These are phyloP conservation scores for Thalia dealbata DNA, from an alignment of 176 grass and related monocot genomes.

Conservation along the genomic window DNA sequence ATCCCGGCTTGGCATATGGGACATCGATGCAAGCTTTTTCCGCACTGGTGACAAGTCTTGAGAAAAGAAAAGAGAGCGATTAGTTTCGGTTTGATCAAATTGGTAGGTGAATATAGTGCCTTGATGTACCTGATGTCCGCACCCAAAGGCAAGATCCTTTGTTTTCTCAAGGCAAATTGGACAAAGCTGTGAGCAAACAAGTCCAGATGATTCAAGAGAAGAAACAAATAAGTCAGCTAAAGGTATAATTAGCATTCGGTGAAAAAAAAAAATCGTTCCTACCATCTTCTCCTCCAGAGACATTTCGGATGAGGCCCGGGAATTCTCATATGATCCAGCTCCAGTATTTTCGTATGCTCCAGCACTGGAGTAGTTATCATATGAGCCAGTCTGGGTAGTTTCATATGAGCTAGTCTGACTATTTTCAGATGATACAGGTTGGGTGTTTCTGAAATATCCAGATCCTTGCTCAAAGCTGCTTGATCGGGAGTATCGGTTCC, in stretches of 20 bases:
- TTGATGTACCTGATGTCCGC: conserved; percentile 76
- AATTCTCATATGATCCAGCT: not conserved
- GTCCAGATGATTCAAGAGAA: not conserved
- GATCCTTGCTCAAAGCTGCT: conserved; percentile 3
- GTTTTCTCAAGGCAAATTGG: conserved; percentile 85
- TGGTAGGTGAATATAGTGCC: not conserved
- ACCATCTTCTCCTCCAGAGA: conserved; percentile 3
- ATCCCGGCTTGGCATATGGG: conserved; percentile 75
- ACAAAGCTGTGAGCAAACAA: conserved; percentile 45
- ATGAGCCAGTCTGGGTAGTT: too few species aligned
- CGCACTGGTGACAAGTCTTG: conserved; percentile 93
- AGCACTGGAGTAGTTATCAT: too few species aligned
- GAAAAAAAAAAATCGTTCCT: not conserved
- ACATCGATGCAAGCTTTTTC: conserved; percentile 50
- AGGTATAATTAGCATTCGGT: not conserved
- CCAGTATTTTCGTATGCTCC: too few species aligned
- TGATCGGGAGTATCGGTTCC: conserved; percentile 9
- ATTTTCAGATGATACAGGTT: not conserved
- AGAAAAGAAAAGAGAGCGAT: conserved; percentile 19
- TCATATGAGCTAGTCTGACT: too few species aligned
- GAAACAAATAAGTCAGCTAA: not conserved
- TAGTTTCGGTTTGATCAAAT: conserved; percentile 8
- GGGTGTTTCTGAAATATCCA: not conserved
- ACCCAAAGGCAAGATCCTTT: conserved; percentile 94
- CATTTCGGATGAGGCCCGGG: not conserved